These are phyloP conservation scores for Canavalia gladiata DNA, from an alignment of 306 rosid genomes.

Conservation along the genomic window DNA sequence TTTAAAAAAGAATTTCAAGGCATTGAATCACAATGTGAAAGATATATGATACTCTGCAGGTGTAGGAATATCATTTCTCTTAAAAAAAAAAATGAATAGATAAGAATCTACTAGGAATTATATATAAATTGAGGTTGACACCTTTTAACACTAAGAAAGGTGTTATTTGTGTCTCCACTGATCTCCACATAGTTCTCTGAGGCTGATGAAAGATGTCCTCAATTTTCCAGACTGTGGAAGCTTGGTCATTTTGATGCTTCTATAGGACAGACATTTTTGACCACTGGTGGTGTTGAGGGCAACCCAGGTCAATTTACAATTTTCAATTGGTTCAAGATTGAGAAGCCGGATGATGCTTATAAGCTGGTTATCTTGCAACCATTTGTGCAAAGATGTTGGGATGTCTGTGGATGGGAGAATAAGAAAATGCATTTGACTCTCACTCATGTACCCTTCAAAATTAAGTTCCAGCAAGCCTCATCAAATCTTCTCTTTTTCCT, in stretches of 20 bases:
- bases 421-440: slow-evolving; percentile 37
- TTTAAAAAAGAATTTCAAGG: too few relatives aligned
- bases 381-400: slow-evolving; percentile 39
- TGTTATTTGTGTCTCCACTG: slow-evolving; percentile 51
- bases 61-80: too few relatives aligned
- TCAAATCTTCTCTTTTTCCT: background rate
- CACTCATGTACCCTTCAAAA: slow-evolving; percentile 28
- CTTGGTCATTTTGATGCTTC: slow-evolving; percentile 40
- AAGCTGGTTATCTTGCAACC: slow-evolving; percentile 47
- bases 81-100: too few relatives aligned
- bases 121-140: slow-evolving; percentile 43
- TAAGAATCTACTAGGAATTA: too few relatives aligned
- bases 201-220: background rate
- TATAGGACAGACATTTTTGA: slow-evolving; percentile 50
- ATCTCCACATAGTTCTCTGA: slow-evolving; percentile 59
- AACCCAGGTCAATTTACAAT: slow-evolving; percentile 42
- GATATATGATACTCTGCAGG: too few relatives aligned
- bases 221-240: slow-evolving; percentile 56
- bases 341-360: slow-evolving; percentile 52
- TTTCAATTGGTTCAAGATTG: slow-evolving; percentile 66
- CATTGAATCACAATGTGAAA: too few relatives aligned
- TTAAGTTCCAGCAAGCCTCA: slow-evolving; percentile 30
- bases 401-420: slow-evolving; percentile 11
- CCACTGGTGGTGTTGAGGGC: slow-evolving; percentile 53
- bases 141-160: slow-evolving; percentile 48